Base-by-base conservation (phyloP, 106 monocot species). In the Cymbidium sinense region DNA sequence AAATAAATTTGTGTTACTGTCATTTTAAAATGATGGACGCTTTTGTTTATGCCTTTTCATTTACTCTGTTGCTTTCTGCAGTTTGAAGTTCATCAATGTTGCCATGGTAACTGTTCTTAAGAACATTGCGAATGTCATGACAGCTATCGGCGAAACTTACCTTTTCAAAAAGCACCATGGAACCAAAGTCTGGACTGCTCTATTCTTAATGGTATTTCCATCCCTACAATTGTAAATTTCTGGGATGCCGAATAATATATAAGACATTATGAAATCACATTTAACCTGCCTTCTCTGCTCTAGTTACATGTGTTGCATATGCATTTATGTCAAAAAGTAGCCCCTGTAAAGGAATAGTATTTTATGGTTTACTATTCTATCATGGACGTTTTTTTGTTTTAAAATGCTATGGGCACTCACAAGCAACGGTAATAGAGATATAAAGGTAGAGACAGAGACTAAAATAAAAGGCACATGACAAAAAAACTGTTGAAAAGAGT, bases 91-190 rank as follows among this genome's bases (percentile, higher is more conserved):
- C 73, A 98, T 98, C 58, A 98, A 98, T 82, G 94, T 98, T 77
- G 96, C 96, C 44, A 98, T 98, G 96, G 91, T 94, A 75, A 98
- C 96, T 21, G 76, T 98, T 71, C 75, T 98, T 78, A 98, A 98
- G 88, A 98, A 98, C 76, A 79, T 98, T 28, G 92, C 96, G 30
- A 98, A 98, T 83, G 89, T 98, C 35, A 88, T 98, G 35, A 98
- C 96, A 64, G 96, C 96, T 82, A 50, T 92, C 51, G 96, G 96
- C 2, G 96, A 98, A 82, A 94, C 75, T 23, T 98, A 98, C 50
- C 77, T 98, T 69, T 98, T 94, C 54, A 82, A 80, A 39, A 94
- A 94, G 76, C 86, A 84, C 43, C 94, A 98, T 67, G 91, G 80
- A 13, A 79, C 54, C 70, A 85, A 78, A 92, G 91, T 98, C 34